phyloP scores from a whole-genome alignment of 331 rosid species.

The Quercus phellos region DNA sequence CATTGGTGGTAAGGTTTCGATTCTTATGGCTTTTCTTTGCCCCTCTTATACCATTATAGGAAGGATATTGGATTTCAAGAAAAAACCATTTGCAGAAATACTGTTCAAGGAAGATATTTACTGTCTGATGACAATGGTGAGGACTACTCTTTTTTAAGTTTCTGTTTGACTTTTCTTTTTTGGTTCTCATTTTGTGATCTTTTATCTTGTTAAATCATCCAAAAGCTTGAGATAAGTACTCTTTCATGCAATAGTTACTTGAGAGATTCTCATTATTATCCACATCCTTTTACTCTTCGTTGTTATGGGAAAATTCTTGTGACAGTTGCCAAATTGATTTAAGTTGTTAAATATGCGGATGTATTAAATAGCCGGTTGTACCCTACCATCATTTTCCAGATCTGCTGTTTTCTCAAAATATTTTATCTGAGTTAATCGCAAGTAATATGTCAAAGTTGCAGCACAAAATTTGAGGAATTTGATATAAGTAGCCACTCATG shows the following conservation, averaged over 20 bases:
- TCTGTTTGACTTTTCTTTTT: background rate
- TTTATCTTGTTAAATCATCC: background rate
- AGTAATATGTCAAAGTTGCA: background rate
- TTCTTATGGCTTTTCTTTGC: background rate
- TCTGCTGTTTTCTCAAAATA: background rate
- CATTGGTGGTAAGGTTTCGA: background rate
- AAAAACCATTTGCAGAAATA: slow-evolving; percentile 46
- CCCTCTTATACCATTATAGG: slow-evolving; percentile 27
- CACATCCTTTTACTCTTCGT: background rate
- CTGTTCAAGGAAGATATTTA: slow-evolving; percentile 87
- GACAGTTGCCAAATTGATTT: background rate
- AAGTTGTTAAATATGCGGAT: background rate
- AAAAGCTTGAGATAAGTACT: background rate
- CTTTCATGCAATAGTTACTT: background rate
- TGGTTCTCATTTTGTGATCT: background rate
- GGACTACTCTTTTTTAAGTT: background rate
- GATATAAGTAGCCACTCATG: background rate
- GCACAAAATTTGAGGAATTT: background rate
- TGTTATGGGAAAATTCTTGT: background rate
- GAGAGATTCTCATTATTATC: background rate
- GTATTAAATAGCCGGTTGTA: background rate
- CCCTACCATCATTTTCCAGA: background rate
- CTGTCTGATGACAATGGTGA: slow-evolving; percentile 76
- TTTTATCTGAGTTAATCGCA: background rate
- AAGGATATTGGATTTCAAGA: slow-evolving; percentile 53